Percentiles rank a stretch among this genome's conserved stretches.
Conservation (phyloP, 2,329 filamentous ascomycete genomes). For the Emericellopsis cladophorae region DNA sequence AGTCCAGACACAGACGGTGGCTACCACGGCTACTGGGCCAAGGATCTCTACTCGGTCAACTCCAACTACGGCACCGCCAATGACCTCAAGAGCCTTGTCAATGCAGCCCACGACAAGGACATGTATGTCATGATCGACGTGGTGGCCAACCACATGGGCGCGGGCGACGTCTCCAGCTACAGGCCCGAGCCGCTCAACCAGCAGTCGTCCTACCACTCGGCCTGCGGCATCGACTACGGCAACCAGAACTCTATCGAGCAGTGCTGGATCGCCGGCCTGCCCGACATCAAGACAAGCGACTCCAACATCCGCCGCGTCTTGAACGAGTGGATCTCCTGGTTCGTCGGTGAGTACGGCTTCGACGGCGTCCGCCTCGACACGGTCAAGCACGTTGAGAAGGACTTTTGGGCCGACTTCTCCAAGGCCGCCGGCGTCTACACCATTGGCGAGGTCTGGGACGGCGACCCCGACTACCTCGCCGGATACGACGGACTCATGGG, state of each 20-base stretch:
- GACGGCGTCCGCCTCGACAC: slow-evolving; percentile 50
- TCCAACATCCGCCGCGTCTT: slow-evolving; percentile 33
- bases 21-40: slow-evolving; percentile 45
- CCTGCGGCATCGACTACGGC: slow-evolving; percentile 43
- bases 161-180: slow-evolving; percentile 33
- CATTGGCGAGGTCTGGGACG: slow-evolving; percentile 47
- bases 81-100: slow-evolving; percentile 44
- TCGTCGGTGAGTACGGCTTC: slow-evolving; percentile 49
- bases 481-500: slow-evolving; percentile 40
- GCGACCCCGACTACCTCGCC: slow-evolving; percentile 34
- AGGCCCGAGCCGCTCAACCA: slow-evolving; percentile 33
- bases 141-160: slow-evolving; percentile 45
- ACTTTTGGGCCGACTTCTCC: slow-evolving; percentile 43
- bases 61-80: slow-evolving; percentile 42
- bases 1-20: slow-evolving; percentile 21
- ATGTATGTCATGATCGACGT: slow-evolving; percentile 49
- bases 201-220: slow-evolving; percentile 44
- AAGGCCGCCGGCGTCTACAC: slow-evolving; percentile 43
- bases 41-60: slow-evolving; percentile 40
- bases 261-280: slow-evolving; percentile 46
- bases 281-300: slow-evolving; percentile 47
- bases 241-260: slow-evolving; percentile 31
- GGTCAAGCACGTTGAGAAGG: slow-evolving; percentile 46
- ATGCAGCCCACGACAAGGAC: slow-evolving; percentile 41
- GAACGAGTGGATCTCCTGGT: slow-evolving; percentile 43